These are phyloP conservation scores for Xylaria curta DNA, from an alignment of 495 filamentous ascomycete genomes.

Conservation along the genomic window DNA sequence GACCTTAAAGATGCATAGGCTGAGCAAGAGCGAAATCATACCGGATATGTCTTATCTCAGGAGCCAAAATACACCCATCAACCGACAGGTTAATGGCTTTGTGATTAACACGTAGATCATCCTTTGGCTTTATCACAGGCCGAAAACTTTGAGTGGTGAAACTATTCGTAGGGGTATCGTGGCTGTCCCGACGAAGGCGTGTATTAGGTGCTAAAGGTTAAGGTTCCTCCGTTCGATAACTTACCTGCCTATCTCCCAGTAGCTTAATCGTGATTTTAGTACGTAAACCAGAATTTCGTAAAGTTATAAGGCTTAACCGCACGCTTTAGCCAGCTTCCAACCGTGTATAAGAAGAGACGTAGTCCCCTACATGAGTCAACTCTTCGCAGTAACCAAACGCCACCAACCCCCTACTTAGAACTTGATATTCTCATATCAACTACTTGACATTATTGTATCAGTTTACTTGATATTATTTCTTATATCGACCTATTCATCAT, in stretches of 20 bases:
- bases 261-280: background rate
- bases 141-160: background rate
- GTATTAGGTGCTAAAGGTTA: background rate
- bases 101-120: background rate
- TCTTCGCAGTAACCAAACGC: background rate
- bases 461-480: background rate
- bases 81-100: no score
- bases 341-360: background rate
- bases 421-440: background rate
- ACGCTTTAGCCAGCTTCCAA: background rate
- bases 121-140: background rate
- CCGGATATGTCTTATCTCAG: background rate
- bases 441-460: no score
- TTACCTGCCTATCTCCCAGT: background rate
- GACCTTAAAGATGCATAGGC: background rate
- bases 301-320: background rate
- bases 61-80: background rate
- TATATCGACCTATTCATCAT: background rate
- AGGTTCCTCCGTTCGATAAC: background rate
- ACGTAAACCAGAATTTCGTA: background rate
- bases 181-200: background rate
- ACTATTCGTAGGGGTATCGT: background rate
- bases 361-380: background rate
- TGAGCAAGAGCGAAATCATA: background rate
- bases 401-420: background rate